A percentile compares a stretch with the other conserved stretches of the same genome.
Conservation (phyloP, 352 stramenopile species). For the Saprolegnia parasitica region DNA sequence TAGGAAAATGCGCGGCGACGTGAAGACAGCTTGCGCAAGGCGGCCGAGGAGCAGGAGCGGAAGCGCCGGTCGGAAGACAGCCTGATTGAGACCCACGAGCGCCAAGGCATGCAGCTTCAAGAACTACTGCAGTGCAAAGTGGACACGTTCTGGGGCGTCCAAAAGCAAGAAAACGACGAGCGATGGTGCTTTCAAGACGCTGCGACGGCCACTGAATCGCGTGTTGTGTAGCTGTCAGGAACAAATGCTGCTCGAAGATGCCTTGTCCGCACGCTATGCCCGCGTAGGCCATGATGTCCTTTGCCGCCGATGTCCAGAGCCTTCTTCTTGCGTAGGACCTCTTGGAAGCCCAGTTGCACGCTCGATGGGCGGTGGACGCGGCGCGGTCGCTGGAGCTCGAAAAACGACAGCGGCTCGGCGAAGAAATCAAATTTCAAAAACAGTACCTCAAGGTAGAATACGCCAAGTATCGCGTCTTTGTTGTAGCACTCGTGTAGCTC, state of each 20-base stretch:
- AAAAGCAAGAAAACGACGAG: constrained; percentile 30
- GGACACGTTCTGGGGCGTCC: constrained; percentile 27
- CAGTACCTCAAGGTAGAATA: constrained; percentile 24
- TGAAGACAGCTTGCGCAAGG: constrained; percentile 22
- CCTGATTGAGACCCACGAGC: constrained; percentile 17
- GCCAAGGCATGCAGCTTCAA: constrained; percentile 24
- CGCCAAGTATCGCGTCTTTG: background rate
- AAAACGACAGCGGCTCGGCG: background rate
- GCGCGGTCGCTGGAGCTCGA: constrained; percentile 7
- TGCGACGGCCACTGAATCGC: background rate
- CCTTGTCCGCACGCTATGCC: background rate
- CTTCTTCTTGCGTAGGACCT: constrained; percentile 8
- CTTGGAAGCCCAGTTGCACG: constrained; percentile 17
- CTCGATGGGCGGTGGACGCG: constrained; percentile 16
- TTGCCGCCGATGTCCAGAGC: background rate
- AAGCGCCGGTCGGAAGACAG: constrained; percentile 23
- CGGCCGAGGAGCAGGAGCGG: constrained; percentile 20
- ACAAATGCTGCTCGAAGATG: constrained; percentile 15
- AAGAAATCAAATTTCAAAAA: constrained; percentile 20
- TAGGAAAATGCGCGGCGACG: constrained; percentile 14
- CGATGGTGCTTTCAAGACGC: constrained; percentile 10
- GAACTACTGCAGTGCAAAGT: constrained; percentile 28
- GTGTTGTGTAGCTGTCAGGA: constrained; percentile 14
- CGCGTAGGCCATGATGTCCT: background rate
- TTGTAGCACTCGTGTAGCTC: background rate